phyloP scores from a whole-genome alignment of 371 early-diverging fungal genomes.

The Lichtheimia hyalospora region DNA sequence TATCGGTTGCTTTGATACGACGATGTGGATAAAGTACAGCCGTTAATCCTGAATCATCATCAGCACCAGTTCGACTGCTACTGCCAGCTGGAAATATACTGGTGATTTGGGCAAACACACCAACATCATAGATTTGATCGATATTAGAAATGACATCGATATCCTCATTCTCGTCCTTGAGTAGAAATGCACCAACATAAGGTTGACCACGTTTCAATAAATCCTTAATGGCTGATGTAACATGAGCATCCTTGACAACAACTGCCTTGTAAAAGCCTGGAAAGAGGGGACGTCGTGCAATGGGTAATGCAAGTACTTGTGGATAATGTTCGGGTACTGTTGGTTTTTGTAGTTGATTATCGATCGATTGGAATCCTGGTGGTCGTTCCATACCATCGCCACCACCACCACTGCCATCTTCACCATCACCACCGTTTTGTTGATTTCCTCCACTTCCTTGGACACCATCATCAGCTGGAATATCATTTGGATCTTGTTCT shows the following conservation, averaged over 20 bases:
- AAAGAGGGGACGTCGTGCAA: slow-evolving; percentile 92
- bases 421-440: slow-evolving; percentile 14
- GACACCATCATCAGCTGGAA: slow-evolving; percentile 10
- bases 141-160: slow-evolving; percentile 77
- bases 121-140: slow-evolving; percentile 83
- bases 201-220: slow-evolving; percentile 90
- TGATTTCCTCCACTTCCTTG: slow-evolving; percentile 25
- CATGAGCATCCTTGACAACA: slow-evolving; percentile 90
- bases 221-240: slow-evolving; percentile 88
- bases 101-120: slow-evolving; percentile 96
- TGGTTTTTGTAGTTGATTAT: slow-evolving; percentile 67
- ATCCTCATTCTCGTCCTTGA: slow-evolving; percentile 86
- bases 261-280: slow-evolving; percentile 98
- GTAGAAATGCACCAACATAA: slow-evolving; percentile 91
- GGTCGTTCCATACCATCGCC: slow-evolving; percentile 26
- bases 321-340: slow-evolving; percentile 87
- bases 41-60: slow-evolving; percentile 81
- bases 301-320: slow-evolving; percentile 90
- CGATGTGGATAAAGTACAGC: slow-evolving; percentile 96
- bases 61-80: slow-evolving; percentile 5
- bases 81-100: slow-evolving; percentile 79
- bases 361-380: slow-evolving; percentile 41
- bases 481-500: slow-evolving; percentile 38
- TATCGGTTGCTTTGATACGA: slow-evolving; percentile 77
- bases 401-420: slow-evolving; percentile 10